Evolutionary conservation across 352 stramenopile genomes (phyloP).

Genomic region (Globisporangium cederbergense): DNA sequence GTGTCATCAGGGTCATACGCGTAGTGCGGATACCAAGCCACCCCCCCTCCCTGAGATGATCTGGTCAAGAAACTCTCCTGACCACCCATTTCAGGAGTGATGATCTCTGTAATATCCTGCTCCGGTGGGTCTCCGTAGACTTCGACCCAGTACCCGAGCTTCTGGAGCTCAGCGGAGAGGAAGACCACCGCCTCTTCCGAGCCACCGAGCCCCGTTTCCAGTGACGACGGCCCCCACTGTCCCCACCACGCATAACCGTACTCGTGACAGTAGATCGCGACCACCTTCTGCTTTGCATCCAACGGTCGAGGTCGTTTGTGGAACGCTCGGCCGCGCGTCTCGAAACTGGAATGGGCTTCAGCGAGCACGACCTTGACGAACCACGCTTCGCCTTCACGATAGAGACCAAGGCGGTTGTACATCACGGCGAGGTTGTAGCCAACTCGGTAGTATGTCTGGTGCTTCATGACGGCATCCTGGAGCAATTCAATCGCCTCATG

Average conservation of each 20-base stretch:
- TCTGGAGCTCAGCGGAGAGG: conserved; percentile 67
- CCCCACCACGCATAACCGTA: conserved; percentile 90
- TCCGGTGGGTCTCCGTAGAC: conserved; percentile 74
- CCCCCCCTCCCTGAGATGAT: conserved; percentile 23
- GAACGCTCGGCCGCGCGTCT: conserved; percentile 23
- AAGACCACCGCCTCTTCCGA: conserved; percentile 92
- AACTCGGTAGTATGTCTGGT: conserved; percentile 34
- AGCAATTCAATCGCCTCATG: conserved; percentile 38
- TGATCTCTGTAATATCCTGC: conserved; percentile 32
- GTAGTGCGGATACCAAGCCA: conserved; percentile 75
- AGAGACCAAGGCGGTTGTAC: conserved; percentile 25
- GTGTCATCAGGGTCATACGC: conserved; percentile 58
- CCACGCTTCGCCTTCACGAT: conserved; percentile 25
- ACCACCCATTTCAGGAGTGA: conserved; percentile 1
- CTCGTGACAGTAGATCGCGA: conserved; percentile 91
- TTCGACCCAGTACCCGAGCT: conserved; percentile 84
- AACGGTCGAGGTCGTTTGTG: conserved; percentile 25
- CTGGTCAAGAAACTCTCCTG: background rate
- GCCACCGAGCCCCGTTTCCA: conserved; percentile 70
- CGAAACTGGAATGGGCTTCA: conserved; percentile 32
- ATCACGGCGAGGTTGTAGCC: conserved; percentile 59
- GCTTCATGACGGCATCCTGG: conserved; percentile 14
- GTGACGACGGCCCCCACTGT: conserved; percentile 79
- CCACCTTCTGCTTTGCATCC: conserved; percentile 17
- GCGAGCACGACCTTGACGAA: conserved; percentile 31